Conservation (phyloP, 306 rosid genomes). For the Fragaria vesca region DNA sequence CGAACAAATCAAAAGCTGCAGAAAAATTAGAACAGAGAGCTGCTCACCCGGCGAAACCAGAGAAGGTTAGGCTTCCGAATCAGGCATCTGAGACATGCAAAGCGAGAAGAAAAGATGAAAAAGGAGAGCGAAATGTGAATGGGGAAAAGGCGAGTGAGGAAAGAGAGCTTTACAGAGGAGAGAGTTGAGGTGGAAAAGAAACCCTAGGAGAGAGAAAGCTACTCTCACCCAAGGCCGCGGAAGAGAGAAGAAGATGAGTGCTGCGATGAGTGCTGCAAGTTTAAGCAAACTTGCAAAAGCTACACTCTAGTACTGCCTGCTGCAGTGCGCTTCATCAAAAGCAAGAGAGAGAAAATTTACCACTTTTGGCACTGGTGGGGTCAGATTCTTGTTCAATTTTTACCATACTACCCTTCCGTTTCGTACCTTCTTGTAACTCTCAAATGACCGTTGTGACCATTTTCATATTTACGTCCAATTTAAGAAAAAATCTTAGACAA, state of each 20-base stretch:
- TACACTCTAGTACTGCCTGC: neutral
- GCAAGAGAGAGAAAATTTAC: neutral
- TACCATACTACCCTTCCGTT: neutral
- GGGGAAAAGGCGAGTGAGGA: neutral
- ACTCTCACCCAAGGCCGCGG: constrained; percentile 34
- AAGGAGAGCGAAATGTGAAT: neutral
- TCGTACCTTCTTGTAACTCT: neutral
- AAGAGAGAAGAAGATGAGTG: constrained; percentile 5
- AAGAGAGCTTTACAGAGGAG: neutral
- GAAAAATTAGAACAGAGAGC: neutral
- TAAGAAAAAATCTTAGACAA: no score
- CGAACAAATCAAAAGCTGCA: neutral
- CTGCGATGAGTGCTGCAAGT: constrained; percentile 35
- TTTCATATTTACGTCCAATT: no score
- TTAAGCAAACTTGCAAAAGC: constrained; percentile 48
- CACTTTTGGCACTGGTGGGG: neutral
- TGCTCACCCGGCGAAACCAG: constrained; percentile 22
- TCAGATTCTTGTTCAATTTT: neutral
- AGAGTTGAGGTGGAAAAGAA: neutral
- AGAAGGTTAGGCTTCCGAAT: constrained; percentile 13
- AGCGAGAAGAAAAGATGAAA: neutral
- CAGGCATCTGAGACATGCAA: constrained; percentile 19
- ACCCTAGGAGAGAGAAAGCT: constrained; percentile 14
- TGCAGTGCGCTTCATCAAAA: neutral
- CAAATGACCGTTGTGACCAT: no score